Evolutionary conservation across 345 rosid genomes (phyloP).

Genomic region (Noccaea bulbosa): DNA sequence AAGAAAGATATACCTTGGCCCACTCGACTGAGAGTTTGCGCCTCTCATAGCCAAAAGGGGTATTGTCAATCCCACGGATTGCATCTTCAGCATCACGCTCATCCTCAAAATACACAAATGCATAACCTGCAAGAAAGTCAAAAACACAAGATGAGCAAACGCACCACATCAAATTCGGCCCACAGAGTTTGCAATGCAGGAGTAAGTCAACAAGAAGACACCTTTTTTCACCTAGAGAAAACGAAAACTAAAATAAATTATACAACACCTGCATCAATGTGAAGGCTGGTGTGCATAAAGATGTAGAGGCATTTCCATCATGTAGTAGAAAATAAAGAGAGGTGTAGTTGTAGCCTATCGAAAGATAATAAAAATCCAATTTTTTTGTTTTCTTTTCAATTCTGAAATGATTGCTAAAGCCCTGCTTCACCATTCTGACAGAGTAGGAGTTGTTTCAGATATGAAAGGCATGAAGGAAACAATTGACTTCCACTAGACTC

Average conservation of each 20-base stretch:
- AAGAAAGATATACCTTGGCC: slow-evolving; percentile 63
- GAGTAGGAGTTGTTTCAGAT: slow-evolving; percentile 56
- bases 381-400: slow-evolving; percentile 50
- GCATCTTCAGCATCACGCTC: slow-evolving; percentile 90
- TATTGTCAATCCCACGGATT: slow-evolving; percentile 67
- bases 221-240: slow-evolving; percentile 37
- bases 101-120: slow-evolving; percentile 88
- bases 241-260: slow-evolving; percentile 46
- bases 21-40: slow-evolving; percentile 80
- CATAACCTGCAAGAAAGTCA: slow-evolving; percentile 63
- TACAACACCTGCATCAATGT: slow-evolving; percentile 78
- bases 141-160: slow-evolving; percentile 15
- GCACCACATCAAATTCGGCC: slow-evolving; percentile 5
- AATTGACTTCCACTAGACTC: neutral
- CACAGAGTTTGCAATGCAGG: slow-evolving; percentile 9
- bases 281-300: slow-evolving; percentile 76
- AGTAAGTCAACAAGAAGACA: slow-evolving; percentile 9
- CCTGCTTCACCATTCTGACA: slow-evolving; percentile 73
- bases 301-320: slow-evolving; percentile 76
- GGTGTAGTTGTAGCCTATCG: slow-evolving; percentile 51
- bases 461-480: slow-evolving; percentile 63
- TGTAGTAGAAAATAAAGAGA: slow-evolving; percentile 76
- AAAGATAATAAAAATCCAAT: slow-evolving; percentile 55
- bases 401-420: slow-evolving; percentile 66
- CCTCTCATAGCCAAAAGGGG: slow-evolving; percentile 74